Conservation (phyloP, 176 grass and related monocot genomes). For the Aegilops speltoides region DNA sequence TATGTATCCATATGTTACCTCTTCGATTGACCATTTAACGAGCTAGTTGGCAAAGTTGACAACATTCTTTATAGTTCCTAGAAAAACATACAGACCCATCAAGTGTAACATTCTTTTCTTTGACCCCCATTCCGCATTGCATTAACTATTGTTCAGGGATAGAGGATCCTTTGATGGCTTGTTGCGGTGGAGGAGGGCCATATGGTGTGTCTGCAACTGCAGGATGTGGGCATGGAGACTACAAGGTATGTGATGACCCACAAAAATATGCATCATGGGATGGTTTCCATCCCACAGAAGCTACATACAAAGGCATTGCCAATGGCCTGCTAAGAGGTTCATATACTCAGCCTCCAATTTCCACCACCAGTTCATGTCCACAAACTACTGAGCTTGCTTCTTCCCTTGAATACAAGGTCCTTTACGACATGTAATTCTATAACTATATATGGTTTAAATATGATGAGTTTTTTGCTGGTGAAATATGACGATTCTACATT, state of each 20-base stretch:
- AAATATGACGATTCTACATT: neutral
- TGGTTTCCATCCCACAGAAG: slow-evolving; percentile 53
- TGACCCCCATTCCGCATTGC: neutral
- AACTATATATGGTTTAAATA: neutral
- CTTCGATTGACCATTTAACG: no score
- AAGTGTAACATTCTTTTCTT: neutral
- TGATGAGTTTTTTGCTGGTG: neutral
- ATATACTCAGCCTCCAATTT: slow-evolving; percentile 41
- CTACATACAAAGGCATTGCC: slow-evolving; percentile 51
- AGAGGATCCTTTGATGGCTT: slow-evolving; percentile 43
- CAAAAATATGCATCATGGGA: slow-evolving; percentile 64
- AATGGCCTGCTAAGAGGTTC: slow-evolving; percentile 42
- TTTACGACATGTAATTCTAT: slow-evolving; percentile 25
- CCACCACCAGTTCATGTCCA: slow-evolving; percentile 20
- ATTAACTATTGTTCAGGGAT: slow-evolving; percentile 41
- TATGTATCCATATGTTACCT: no score
- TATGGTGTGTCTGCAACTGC: slow-evolving; percentile 10
- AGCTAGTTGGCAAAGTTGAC: no score
- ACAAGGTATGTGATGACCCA: slow-evolving; percentile 46
- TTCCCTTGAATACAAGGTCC: slow-evolving; percentile 18
- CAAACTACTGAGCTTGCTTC: neutral
- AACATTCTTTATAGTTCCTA: no score
- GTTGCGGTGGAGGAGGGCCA: slow-evolving; percentile 46
- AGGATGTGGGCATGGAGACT: slow-evolving; percentile 37
- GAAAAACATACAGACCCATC: no score